phyloP scores from a whole-genome alignment of 371 early-diverging fungal genomes.

The Actinomortierella wolfii region DNA sequence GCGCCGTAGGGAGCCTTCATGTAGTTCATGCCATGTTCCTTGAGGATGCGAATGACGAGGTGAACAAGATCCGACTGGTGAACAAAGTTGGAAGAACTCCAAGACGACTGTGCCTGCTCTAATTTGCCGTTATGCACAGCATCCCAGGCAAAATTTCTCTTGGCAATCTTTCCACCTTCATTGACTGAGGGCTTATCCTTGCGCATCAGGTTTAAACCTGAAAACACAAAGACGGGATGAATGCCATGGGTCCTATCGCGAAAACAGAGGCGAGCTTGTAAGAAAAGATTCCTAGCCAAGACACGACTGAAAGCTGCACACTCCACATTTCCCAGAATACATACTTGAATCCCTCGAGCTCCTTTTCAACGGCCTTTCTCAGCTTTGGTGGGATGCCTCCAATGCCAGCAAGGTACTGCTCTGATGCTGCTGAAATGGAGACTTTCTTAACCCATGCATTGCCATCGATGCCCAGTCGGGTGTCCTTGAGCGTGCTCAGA shows the following conservation, averaged over 20 bases:
- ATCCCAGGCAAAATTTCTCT: slow-evolving; percentile 76
- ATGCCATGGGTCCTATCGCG: slow-evolving; percentile 56
- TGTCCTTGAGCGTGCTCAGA: slow-evolving; percentile 64
- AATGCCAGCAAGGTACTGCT: slow-evolving; percentile 62
- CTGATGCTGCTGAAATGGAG: slow-evolving; percentile 22
- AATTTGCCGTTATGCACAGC: slow-evolving; percentile 65
- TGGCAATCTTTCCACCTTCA: slow-evolving; percentile 67
- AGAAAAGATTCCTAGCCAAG: neutral
- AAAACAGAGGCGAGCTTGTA: neutral
- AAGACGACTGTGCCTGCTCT: slow-evolving; percentile 63
- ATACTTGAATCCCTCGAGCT: slow-evolving; percentile 68
- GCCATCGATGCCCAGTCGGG: slow-evolving; percentile 79
- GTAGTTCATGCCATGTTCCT: slow-evolving; percentile 68
- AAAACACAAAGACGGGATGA: slow-evolving; percentile 80
- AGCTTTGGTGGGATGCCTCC: slow-evolving; percentile 73
- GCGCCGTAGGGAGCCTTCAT: slow-evolving; percentile 85
- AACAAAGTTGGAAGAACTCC: slow-evolving; percentile 55
- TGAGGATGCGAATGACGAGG: slow-evolving; percentile 72
- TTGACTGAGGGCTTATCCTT: slow-evolving; percentile 73
- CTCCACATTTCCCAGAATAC: slow-evolving; percentile 3
- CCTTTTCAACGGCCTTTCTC: slow-evolving; percentile 64
- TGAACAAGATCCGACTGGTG: slow-evolving; percentile 70
- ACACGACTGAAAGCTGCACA: neutral
- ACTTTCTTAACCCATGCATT: slow-evolving; percentile 68
- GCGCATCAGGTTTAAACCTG: slow-evolving; percentile 72